Percentiles rank a stretch among this genome's conserved stretches.
Evolutionary conservation across 495 filamentous ascomycete species (phyloP).

Genomic region (Hyphodiscus hymeniophilus): DNA sequence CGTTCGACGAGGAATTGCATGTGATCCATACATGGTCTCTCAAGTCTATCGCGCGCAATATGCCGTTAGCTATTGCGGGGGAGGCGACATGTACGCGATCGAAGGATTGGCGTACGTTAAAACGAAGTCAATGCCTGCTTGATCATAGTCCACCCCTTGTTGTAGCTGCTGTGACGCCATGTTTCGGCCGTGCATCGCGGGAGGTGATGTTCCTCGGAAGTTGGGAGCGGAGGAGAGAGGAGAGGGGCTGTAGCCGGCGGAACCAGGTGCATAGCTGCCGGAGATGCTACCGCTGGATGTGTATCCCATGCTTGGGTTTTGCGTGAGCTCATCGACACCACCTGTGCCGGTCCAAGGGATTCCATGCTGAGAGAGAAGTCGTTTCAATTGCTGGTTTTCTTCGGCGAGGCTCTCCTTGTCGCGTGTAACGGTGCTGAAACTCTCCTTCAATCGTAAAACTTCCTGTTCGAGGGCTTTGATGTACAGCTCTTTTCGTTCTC

Average conservation of each 20-base stretch:
- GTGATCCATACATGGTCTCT: constrained; percentile 92
- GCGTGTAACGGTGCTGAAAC: constrained; percentile 49
- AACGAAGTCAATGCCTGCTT: constrained; percentile 92
- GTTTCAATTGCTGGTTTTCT: constrained; percentile 72
- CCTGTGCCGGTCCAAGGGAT: constrained; percentile 45
- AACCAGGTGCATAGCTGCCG: constrained; percentile 42
- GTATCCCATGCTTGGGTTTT: constrained; percentile 37
- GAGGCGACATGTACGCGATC: constrained; percentile 58
- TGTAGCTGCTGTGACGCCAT: constrained; percentile 25
- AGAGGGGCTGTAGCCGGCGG: constrained; percentile 29
- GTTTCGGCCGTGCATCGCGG: constrained; percentile 15
- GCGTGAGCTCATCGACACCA: constrained; percentile 35
- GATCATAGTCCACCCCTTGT: constrained; percentile 67
- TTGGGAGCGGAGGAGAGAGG: constrained; percentile 8
- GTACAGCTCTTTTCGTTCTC: constrained; percentile 93
- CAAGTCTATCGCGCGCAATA: constrained; percentile 54
- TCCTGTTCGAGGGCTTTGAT: constrained; percentile 90
- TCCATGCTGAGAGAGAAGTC: constrained; percentile 64
- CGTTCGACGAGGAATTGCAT: constrained; percentile 66
- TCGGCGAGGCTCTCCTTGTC: constrained; percentile 59
- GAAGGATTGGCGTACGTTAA: constrained; percentile 72
- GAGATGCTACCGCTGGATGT: constrained; percentile 48
- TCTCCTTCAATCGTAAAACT: constrained; percentile 62
- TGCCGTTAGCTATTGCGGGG: constrained; percentile 42
- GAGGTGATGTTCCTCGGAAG: background rate